phyloP scores from a whole-genome alignment of 129 eudicot genomes.

The Gnaphalium uliginosum region DNA sequence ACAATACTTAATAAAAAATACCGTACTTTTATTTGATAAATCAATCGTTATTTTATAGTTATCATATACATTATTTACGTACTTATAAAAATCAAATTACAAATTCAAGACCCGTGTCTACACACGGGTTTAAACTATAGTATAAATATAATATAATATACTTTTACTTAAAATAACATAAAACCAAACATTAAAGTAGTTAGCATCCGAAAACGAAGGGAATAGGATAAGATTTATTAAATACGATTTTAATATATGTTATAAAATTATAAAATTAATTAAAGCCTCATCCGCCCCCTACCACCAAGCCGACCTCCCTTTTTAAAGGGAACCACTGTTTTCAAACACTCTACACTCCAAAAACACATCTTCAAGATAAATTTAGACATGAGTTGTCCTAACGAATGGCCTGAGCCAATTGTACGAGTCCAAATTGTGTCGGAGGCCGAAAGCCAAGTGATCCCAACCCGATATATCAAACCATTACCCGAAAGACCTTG shows the following conservation, averaged over 20 bases:
- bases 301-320: slow-evolving; percentile 10
- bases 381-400: slow-evolving; percentile 35
- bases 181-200: neutral
- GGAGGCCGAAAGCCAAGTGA: slow-evolving; percentile 28
- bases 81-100: too few species aligned
- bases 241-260: too few species aligned
- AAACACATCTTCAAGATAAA: slow-evolving; percentile 1
- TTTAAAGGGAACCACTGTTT: slow-evolving; percentile 25
- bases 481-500: slow-evolving; percentile 57
- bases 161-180: neutral
- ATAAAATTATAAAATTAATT: too few species aligned
- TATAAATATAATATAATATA: too few species aligned
- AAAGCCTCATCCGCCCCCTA: neutral
- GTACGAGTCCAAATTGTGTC: slow-evolving; percentile 72
- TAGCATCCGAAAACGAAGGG: neutral
- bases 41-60: too few species aligned
- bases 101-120: too few species aligned
- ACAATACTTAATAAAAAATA: too few species aligned
- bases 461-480: slow-evolving; percentile 65
- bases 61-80: too few species aligned
- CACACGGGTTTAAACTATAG: too few species aligned
- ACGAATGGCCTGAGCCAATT: slow-evolving; percentile 78
- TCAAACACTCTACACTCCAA: slow-evolving; percentile 15
- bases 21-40: too few species aligned
- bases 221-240: slow-evolving; percentile 15